A percentile compares a stretch with the other conserved stretches of the same genome.
These are phyloP conservation scores for Spathaspora boniae DNA, from an alignment of 805 yeast species.

Conservation along the genomic window DNA sequence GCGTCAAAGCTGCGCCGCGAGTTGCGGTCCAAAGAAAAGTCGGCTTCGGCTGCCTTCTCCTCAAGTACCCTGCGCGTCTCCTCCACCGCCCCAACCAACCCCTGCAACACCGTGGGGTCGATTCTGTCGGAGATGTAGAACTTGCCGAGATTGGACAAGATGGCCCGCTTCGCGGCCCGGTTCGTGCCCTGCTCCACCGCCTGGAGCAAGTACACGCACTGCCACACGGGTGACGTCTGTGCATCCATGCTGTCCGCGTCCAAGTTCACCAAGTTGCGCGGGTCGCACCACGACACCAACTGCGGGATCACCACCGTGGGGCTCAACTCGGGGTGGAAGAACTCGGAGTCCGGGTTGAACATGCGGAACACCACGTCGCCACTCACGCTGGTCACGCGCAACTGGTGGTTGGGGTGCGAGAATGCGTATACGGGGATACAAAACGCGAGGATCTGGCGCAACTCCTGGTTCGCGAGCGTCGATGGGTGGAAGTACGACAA, in stretches of 20 bases:
- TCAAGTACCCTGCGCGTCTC: conserved; percentile 29
- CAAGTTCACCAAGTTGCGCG: conserved; percentile 55
- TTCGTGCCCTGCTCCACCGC: conserved; percentile 49
- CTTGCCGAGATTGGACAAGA: conserved; percentile 49
- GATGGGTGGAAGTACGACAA: conserved; percentile 73
- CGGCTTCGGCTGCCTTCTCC: conserved; percentile 18
- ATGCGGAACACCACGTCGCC: conserved; percentile 64
- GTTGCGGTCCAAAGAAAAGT: conserved; percentile 30
- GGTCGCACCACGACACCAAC: conserved; percentile 82
- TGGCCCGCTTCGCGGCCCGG: conserved; percentile 49
- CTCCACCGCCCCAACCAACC: conserved; percentile 30
- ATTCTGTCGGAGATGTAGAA: conserved; percentile 31
- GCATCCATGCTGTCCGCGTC: conserved; percentile 35
- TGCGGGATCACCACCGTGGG: conserved; percentile 62
- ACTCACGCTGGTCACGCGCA: conserved; percentile 56
- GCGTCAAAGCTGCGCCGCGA: conserved; percentile 30
- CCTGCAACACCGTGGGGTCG: conserved; percentile 27
- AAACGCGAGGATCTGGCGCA: conserved; percentile 78
- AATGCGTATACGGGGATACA: conserved; percentile 86
- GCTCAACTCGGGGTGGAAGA: conserved; percentile 13
- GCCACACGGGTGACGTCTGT: conserved; percentile 54
- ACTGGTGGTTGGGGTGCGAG: conserved; percentile 71
- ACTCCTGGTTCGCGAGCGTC: conserved; percentile 57
- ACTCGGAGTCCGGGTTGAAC: conserved; percentile 29
- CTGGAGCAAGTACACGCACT: conserved; percentile 52